phyloP scores from a whole-genome alignment of 1,284 basidiomycete genomes.

The Ustilago shanxiensis region DNA sequence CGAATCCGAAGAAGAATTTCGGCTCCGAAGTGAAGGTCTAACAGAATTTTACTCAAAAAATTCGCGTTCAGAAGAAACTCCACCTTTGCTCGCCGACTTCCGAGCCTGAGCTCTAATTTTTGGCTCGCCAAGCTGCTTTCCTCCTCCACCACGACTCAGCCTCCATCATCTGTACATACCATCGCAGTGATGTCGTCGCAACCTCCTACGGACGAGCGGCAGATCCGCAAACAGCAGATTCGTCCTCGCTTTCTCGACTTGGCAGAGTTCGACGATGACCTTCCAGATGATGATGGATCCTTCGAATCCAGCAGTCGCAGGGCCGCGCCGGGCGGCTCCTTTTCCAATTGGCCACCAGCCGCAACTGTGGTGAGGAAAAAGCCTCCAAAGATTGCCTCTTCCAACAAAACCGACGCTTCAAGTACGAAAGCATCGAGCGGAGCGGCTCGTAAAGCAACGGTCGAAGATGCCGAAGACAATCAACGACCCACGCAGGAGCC shows the following conservation, averaged over 20 bases:
- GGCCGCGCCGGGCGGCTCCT: conserved; percentile 31
- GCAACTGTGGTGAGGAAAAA: conserved; percentile 52
- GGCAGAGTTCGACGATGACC: conserved; percentile 49
- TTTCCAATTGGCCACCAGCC: conserved; percentile 60
- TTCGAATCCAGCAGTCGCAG: conserved; percentile 19
- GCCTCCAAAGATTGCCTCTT: conserved; percentile 37
- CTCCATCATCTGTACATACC: not conserved
- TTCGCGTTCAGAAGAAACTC: conserved; percentile 5
- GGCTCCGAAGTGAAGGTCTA: conserved; percentile 27
- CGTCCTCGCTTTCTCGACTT: conserved; percentile 58
- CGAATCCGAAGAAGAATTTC: conserved; percentile 18
- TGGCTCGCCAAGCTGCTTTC: not conserved
- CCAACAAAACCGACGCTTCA: conserved; percentile 11
- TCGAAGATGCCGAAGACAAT: conserved; percentile 13
- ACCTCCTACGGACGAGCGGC: conserved; percentile 24
- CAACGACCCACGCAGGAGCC: not conserved
- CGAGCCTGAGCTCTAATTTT: conserved; percentile 25
- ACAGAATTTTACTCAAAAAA: conserved; percentile 6
- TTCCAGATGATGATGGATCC: conserved; percentile 1
- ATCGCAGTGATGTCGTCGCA: conserved; percentile 20
- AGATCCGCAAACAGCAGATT: conserved; percentile 54
- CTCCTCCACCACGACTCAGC: not conserved
- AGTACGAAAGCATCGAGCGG: not conserved
- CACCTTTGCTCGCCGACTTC: conserved; percentile 30
- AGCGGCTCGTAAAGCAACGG: not conserved